Evolutionary conservation across 306 rosid genomes (phyloP).

Genomic region (Datisca glomerata): DNA sequence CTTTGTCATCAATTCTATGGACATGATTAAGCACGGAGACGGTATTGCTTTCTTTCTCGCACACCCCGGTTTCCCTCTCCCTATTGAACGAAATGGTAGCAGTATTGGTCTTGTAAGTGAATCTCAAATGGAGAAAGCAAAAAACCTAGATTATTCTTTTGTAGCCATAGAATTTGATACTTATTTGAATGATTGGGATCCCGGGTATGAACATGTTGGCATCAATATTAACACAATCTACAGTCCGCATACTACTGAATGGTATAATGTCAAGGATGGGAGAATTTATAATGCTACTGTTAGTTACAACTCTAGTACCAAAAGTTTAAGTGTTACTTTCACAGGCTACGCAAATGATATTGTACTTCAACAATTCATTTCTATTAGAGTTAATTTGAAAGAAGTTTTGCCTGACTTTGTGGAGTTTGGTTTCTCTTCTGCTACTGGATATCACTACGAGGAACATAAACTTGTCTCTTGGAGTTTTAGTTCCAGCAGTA

Average conservation of each 20-base stretch:
- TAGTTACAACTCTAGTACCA: neutral
- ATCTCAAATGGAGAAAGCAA: constrained; percentile 3
- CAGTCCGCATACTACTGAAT: neutral
- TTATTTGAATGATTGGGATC: neutral
- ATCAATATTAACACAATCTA: neutral
- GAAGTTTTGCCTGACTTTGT: neutral
- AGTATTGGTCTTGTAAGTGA: neutral
- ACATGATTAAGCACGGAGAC: neutral
- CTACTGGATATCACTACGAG: no score
- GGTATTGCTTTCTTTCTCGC: constrained; percentile 9
- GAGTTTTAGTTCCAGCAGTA: no score
- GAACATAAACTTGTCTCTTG: no score
- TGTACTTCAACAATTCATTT: neutral
- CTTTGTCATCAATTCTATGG: neutral
- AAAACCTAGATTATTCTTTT: no score
- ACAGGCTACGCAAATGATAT: neutral
- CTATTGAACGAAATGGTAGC: neutral
- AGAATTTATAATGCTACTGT: neutral
- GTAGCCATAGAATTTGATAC: no score
- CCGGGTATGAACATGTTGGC: neutral
- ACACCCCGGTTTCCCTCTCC: neutral
- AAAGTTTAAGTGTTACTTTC: constrained; percentile 4
- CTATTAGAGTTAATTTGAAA: neutral
- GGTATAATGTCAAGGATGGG: neutral
- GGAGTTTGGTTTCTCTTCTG: neutral